These are phyloP conservation scores for Aureobasidium melanogenum DNA, from an alignment of 2,329 filamentous ascomycete genomes.

Conservation along the genomic window DNA sequence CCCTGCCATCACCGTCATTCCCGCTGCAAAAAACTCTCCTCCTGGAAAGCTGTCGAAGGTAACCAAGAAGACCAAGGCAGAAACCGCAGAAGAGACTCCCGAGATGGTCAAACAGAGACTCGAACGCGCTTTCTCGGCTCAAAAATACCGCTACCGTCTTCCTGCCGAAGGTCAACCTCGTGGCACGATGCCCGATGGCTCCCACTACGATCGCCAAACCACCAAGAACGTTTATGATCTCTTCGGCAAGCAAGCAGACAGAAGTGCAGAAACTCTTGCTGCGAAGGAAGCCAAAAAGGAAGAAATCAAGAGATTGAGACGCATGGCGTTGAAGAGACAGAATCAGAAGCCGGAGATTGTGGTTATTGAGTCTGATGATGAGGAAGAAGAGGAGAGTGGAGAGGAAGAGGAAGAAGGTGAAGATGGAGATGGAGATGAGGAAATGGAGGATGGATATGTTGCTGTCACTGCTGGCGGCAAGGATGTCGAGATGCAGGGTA, in stretches of 20 bases:
- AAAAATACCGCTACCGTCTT: slow-evolving; percentile 9
- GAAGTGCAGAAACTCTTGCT: neutral
- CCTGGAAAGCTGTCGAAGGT: neutral
- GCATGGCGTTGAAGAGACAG: neutral
- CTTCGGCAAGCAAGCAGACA: neutral
- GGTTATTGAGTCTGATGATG: slow-evolving; percentile 14
- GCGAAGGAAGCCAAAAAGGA: neutral
- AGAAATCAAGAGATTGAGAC: neutral
- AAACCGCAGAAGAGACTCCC: neutral
- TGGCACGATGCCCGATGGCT: neutral
- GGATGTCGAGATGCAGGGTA: neutral
- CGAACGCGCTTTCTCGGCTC: neutral
- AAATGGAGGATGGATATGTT: neutral
- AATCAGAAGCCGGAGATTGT: neutral
- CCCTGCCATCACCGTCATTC: neutral
- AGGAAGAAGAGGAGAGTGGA: slow-evolving; percentile 15
- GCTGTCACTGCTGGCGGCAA: neutral
- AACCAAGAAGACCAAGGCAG: neutral
- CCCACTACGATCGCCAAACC: neutral
- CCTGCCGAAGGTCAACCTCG: neutral
- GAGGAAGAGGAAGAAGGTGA: neutral
- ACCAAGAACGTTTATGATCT: neutral
- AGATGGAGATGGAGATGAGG: neutral
- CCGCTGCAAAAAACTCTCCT: neutral
- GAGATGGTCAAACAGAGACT: neutral